phyloP scores from a whole-genome alignment of 805 yeast species.

The Candida tammaniensis region DNA sequence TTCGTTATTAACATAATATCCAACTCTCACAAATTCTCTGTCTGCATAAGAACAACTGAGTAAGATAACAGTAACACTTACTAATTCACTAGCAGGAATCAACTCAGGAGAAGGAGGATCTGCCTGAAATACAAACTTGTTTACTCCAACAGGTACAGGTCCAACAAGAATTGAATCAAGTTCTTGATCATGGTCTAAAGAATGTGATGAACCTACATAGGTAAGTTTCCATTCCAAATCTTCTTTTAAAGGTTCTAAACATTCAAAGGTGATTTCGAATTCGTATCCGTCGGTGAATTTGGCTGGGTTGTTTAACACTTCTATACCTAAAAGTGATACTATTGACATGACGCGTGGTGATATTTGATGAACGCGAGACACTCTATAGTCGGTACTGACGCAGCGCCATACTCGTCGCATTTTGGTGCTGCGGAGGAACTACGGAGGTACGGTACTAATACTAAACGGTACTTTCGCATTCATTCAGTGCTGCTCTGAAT shows the following conservation, averaged over 20 bases:
- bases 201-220: slow-evolving; percentile 93
- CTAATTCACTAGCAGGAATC: slow-evolving; percentile 94
- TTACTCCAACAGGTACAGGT: slow-evolving; percentile 96
- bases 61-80: slow-evolving; percentile 90
- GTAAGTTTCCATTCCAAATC: slow-evolving; percentile 97
- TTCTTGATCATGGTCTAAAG: slow-evolving; percentile 95
- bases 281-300: slow-evolving; percentile 90
- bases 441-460: too few relatives aligned
- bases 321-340: slow-evolving; percentile 86
- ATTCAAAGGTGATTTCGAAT: slow-evolving; percentile 96
- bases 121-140: slow-evolving; percentile 87
- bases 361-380: too few relatives aligned
- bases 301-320: slow-evolving; percentile 93
- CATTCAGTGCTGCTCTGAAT: not conserved
- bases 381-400: too few relatives aligned
- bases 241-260: slow-evolving; percentile 85
- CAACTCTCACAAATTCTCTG: slow-evolving; percentile 93
- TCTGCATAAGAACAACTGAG: slow-evolving; percentile 92
- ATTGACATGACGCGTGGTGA: slow-evolving; percentile 63
- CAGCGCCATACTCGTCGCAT: too few relatives aligned
- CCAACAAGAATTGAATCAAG: slow-evolving; percentile 96
- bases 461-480: too few relatives aligned
- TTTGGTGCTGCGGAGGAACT: too few relatives aligned
- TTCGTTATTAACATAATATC: slow-evolving; percentile 96
- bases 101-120: slow-evolving; percentile 96